phyloP scores from a whole-genome alignment of 2,329 filamentous ascomycete genomes.

The Huntiella savannae region DNA sequence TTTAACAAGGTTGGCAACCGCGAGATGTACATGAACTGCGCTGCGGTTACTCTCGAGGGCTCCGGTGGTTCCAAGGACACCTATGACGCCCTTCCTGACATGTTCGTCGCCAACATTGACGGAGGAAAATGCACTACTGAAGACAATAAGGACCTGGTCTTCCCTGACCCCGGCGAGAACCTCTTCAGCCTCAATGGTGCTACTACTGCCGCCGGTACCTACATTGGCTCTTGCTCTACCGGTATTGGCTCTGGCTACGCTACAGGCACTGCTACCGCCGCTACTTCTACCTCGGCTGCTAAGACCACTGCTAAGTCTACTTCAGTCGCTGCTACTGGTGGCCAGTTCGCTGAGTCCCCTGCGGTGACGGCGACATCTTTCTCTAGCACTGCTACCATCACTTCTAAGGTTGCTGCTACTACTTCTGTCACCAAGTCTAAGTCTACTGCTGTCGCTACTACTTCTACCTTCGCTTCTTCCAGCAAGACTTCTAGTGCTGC shows the following conservation, averaged over 20 bases:
- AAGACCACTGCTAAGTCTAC: not conserved
- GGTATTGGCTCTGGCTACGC: conserved; percentile 14
- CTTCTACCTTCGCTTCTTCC: conserved; percentile 12
- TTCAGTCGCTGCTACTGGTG: conserved; percentile 15
- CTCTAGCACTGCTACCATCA: conserved; percentile 8
- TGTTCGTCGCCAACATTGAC: conserved; percentile 48
- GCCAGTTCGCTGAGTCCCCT: conserved; percentile 20
- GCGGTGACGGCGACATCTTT: conserved; percentile 12
- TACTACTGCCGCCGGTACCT: conserved; percentile 18
- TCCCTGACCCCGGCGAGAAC: conserved; percentile 40
- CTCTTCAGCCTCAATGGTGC: conserved; percentile 29
- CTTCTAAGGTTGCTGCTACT: conserved; percentile 9
- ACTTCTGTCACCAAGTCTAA: conserved; percentile 8
- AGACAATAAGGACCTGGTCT: conserved; percentile 33
- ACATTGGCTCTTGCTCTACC: conserved; percentile 9
- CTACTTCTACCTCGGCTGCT: conserved; percentile 13
- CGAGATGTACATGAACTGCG: conserved; percentile 98
- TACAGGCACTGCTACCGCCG: conserved; percentile 15
- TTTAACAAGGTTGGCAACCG: conserved; percentile 83
- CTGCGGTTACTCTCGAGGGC: conserved; percentile 47
- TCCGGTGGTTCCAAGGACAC: conserved; percentile 28
- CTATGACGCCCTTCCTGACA: conserved; percentile 44
- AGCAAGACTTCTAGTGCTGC: conserved; percentile 9
- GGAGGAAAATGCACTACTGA: conserved; percentile 32
- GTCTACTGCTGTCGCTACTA: conserved; percentile 10